Evolutionary conservation across 2,329 filamentous ascomycete species (phyloP), one percentile per base, ranked within the genome.

Genomic region (Fusarium anguioides): DNA sequence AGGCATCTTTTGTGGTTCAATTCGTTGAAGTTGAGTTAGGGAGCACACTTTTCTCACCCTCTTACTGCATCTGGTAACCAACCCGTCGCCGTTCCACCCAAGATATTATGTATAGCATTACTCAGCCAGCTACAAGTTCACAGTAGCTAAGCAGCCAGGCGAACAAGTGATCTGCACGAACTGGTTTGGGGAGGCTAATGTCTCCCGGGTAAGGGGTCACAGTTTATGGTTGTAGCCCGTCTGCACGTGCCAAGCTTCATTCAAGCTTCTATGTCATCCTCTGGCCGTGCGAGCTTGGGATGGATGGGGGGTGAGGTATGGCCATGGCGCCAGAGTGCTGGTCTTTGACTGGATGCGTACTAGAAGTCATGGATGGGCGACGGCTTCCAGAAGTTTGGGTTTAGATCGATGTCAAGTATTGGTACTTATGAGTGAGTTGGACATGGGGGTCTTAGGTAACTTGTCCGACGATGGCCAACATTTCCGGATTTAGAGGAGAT

Each of bases 31-130:
- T 5, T 12, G 8, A 20, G n/a, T 37, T 36, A 17, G 46, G 21
- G 17, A 23, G 15, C 26, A 39, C 36, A 15, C 12, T 44, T 36
- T 45, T 67, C 49, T 65, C 39, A 18, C 5, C 18, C 42, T 41
- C 33, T 68, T 68, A 68, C 64, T 61, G 8, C 17, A 52, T 68
- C 41, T 44, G 54, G 60, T 39, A 65, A 49, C 24, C 24, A 26
- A 29, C 17, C 48, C 40, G 26, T 26, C 36, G 26, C 35, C 21
- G 55, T 21, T 41, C 7, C 17, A 33, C 23, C n/a, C 41, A 14
- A n/a, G 18, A 42, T 49, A 20, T 26, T 20, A 12, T 49, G 15
- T 20, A 12, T 49, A 15, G 47, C 44, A 69, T 70, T 69, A 63
- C 62, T 70, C 55, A 61, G 58, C 55, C 17, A 15, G 14, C 37